A percentile compares a stretch with the other conserved stretches of the same genome.
These are phyloP conservation scores for Amyloporia xantha DNA, from an alignment of 768 basidiomycete genomes.

Conservation along the genomic window DNA sequence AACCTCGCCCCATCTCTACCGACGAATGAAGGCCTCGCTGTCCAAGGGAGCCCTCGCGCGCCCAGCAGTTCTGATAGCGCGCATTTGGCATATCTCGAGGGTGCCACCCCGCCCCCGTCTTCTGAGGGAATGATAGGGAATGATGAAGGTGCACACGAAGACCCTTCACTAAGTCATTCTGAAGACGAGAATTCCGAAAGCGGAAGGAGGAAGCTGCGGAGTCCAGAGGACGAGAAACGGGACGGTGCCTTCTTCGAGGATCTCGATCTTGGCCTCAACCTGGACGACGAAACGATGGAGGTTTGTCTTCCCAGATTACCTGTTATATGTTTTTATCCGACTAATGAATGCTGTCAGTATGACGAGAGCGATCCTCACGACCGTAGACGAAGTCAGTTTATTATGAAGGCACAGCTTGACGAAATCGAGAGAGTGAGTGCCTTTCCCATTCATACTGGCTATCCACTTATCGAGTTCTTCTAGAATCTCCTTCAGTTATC, in stretches of 20 bases:
- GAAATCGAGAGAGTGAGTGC: constrained; percentile 63
- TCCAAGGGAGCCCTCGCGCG: constrained; percentile 28
- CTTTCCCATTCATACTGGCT: constrained; percentile 5
- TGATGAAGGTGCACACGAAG: background rate
- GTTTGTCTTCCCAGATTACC: constrained; percentile 14
- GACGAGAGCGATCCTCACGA: constrained; percentile 71
- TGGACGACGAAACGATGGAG: constrained; percentile 38
- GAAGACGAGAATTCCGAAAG: constrained; percentile 9
- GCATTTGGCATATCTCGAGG: constrained; percentile 42
- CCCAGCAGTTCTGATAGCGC: constrained; percentile 30
- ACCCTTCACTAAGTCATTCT: too few species aligned
- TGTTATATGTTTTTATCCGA: too few species aligned
- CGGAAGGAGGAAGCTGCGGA: constrained; percentile 15
- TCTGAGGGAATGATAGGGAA: constrained; percentile 6
- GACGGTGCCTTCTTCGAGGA: constrained; percentile 41
- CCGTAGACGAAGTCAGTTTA: constrained; percentile 64
- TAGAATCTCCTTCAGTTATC: constrained; percentile 22
- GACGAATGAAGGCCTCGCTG: constrained; percentile 28
- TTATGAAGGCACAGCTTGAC: constrained; percentile 71
- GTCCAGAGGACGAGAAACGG: constrained; percentile 37
- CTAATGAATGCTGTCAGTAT: constrained; percentile 35
- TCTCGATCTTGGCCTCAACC: constrained; percentile 37
- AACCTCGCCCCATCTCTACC: constrained; percentile 29
- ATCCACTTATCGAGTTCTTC: background rate
- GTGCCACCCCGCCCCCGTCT: constrained; percentile 18